A percentile compares a stretch with the other conserved stretches of the same genome.
phyloP scores from a whole-genome alignment of 148 eudicot species.

The Linanthus parryae region DNA sequence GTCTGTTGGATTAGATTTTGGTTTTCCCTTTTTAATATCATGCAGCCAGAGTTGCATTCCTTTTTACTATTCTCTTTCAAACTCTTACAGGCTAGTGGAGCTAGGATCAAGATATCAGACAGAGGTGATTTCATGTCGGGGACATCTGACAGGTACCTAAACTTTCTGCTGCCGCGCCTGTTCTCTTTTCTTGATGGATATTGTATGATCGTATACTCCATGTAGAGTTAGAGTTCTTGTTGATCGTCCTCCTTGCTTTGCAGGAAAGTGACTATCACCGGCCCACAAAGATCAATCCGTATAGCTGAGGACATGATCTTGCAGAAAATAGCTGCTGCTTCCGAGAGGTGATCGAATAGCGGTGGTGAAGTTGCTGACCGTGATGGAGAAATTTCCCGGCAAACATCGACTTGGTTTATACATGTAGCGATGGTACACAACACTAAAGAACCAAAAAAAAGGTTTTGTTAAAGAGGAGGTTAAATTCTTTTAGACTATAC shows the following conservation, averaged over 20 bases:
- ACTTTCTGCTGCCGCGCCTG: neutral
- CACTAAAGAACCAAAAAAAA: too few relatives aligned
- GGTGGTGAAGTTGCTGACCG: neutral
- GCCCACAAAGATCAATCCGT: conserved; percentile 69
- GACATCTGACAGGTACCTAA: conserved; percentile 74
- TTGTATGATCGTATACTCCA: too few relatives aligned
- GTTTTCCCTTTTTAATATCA: neutral
- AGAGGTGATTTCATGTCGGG: conserved; percentile 94
- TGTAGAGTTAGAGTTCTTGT: neutral
- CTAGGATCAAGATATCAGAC: conserved; percentile 93
- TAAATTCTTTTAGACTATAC: too few relatives aligned
- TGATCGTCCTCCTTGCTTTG: conserved; percentile 10
- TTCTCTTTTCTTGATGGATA: neutral
- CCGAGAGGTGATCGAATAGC: conserved; percentile 34
- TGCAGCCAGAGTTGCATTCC: neutral
- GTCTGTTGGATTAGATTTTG: too few relatives aligned
- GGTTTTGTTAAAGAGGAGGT: too few relatives aligned
- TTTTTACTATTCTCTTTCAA: conserved; percentile 9
- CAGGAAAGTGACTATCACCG: conserved; percentile 98
- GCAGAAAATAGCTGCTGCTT: conserved; percentile 63
- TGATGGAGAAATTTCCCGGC: too few relatives aligned
- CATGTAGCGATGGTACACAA: too few relatives aligned
- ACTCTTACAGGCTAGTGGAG: conserved; percentile 75
- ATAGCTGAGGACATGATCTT: conserved; percentile 77
- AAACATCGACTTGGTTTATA: too few relatives aligned